phyloP scores from a whole-genome alignment of 768 basidiomycete species.

The Lactarius pseudohatsudake region DNA sequence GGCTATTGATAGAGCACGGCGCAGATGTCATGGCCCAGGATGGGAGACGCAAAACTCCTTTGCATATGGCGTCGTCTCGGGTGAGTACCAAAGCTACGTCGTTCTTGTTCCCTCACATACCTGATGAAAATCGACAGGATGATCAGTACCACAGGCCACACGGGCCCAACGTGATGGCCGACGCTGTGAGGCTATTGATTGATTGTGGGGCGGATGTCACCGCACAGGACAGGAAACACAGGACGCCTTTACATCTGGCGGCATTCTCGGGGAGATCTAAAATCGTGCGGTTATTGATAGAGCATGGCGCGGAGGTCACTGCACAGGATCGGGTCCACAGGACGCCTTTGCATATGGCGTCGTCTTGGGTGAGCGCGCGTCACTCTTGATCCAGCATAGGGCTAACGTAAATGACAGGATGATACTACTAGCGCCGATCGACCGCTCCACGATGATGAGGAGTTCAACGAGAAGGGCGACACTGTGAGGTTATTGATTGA shows the following conservation, averaged over 20 bases:
- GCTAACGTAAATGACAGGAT: too few relatives aligned
- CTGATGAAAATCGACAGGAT: neutral
- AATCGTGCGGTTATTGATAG: neutral
- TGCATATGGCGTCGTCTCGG: neutral
- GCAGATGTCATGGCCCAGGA: neutral
- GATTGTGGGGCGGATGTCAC: neutral
- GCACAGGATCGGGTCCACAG: neutral
- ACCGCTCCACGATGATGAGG: too few relatives aligned
- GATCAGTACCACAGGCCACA: too few relatives aligned
- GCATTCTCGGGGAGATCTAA: neutral
- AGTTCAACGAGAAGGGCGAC: too few relatives aligned
- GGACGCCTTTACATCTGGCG: neutral
- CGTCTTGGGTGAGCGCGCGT: neutral
- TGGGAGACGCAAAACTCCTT: neutral
- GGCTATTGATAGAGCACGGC: too few relatives aligned
- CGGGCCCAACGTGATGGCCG: too few relatives aligned
- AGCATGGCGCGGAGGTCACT: neutral
- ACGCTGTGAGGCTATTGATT: neutral
- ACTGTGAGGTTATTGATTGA: too few relatives aligned
- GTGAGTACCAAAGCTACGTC: neutral
- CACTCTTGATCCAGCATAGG: neutral
- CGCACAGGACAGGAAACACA: neutral
- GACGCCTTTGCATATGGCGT: neutral
- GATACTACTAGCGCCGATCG: too few relatives aligned
- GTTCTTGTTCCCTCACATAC: neutral